A percentile compares a stretch with the other conserved stretches of the same genome.
These are phyloP conservation scores for Amaranthus hypochondriacus DNA, from an alignment of 148 eudicot genomes.

Conservation along the genomic window DNA sequence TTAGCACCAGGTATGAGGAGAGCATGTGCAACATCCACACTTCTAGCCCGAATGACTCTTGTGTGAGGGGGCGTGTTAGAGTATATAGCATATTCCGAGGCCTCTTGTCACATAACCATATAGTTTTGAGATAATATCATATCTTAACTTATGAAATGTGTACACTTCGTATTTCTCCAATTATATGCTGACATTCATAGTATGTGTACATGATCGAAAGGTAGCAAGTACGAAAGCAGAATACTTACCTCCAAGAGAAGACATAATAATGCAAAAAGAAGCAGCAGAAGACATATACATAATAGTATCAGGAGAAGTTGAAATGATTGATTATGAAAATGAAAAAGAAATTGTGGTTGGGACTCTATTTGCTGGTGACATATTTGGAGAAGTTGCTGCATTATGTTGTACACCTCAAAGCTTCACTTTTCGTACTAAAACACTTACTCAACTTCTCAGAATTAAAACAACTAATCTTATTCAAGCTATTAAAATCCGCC, in stretches of 20 bases:
- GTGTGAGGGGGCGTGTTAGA: no score
- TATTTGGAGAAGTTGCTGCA: slow-evolving; percentile 87
- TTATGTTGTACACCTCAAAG: slow-evolving; percentile 63
- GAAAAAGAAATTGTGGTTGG: slow-evolving; percentile 51
- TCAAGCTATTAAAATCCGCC: slow-evolving; percentile 52
- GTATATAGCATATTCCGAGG: no score
- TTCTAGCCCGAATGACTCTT: no score
- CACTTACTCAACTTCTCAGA: slow-evolving; percentile 69
- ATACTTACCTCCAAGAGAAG: slow-evolving; percentile 85
- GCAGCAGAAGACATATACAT: slow-evolving; percentile 71
- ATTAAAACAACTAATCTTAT: slow-evolving; percentile 48
- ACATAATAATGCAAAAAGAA: slow-evolving; percentile 70
- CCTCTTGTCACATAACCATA: no score
- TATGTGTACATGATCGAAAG: slow-evolving; percentile 20
- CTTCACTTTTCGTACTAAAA: slow-evolving; percentile 64
- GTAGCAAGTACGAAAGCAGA: slow-evolving; percentile 79
- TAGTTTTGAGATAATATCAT: no score
- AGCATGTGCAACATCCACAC: no score
- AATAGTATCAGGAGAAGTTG: slow-evolving; percentile 79
- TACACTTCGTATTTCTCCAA: no score
- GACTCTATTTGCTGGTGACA: slow-evolving; percentile 45
- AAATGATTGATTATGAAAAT: slow-evolving; percentile 44
- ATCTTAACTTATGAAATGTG: no score
- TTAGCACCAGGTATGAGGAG: no score
- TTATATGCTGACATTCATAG: no score